These are phyloP conservation scores for Yamadazyma akitaensis DNA, from an alignment of 805 yeast genomes.

Conservation along the genomic window DNA sequence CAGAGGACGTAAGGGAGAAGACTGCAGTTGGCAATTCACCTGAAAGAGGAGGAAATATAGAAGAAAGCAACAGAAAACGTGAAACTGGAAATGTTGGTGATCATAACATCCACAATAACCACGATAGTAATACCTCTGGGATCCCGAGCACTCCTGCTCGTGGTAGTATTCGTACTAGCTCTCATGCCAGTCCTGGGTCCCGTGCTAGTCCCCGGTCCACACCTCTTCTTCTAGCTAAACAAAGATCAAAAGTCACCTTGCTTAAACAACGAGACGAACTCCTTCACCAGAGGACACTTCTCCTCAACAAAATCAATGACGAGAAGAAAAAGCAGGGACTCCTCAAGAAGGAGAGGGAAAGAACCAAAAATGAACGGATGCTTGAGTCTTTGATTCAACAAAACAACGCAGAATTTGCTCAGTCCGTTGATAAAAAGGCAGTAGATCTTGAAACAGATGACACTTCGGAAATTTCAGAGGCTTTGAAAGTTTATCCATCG, in stretches of 20 bases:
- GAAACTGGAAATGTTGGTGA: background rate
- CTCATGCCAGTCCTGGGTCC: background rate
- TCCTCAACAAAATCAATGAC: conserved; percentile 14
- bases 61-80: background rate
- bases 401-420: conserved; percentile 16
- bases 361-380: conserved; percentile 13
- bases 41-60: background rate
- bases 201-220: background rate
- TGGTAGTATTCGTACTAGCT: background rate
- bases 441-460: conserved; percentile 15
- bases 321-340: conserved; percentile 6
- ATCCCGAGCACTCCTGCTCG: background rate
- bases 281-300: conserved; percentile 15
- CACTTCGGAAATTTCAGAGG: conserved; percentile 19
- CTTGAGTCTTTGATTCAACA: conserved; percentile 20
- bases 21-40: conserved; percentile 9
- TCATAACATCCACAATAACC: background rate
- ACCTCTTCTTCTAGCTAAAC: conserved; percentile 3
- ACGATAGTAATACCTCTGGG: background rate
- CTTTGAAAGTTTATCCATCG: conserved; percentile 35
- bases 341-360: conserved; percentile 14
- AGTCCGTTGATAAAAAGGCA: conserved; percentile 1
- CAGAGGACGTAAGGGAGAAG: conserved; percentile 1
- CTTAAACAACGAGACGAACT: conserved; percentile 17
- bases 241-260: conserved; percentile 16